Evolutionary conservation across 2,329 filamentous ascomycete genomes (phyloP), one percentile per base, ranked within the genome.

Genomic region (Neonectria magnoliae): DNA sequence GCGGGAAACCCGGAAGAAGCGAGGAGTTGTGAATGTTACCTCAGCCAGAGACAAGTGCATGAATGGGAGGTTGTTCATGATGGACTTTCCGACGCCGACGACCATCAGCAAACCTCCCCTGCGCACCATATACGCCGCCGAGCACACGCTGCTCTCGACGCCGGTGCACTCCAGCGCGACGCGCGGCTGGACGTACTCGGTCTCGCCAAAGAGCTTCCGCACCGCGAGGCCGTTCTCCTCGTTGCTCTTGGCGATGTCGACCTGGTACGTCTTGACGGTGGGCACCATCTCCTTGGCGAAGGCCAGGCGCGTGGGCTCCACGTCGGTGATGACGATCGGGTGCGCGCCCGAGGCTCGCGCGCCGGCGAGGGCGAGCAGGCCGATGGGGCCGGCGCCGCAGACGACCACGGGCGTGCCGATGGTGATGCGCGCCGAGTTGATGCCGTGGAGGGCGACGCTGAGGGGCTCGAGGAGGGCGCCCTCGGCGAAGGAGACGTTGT

Each of bases 151-250:
- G 70, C 83, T 88, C 76, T 91, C 88, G 0, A 90, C 85, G 0
- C 89, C 89, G 0, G 89, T 91, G 68, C 89, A 91, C 76, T 91
- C 89, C 2, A 91, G 80, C 3, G 90, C 85, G 1, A 85, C 85
- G 13, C 85, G 80, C 0, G 89, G 88, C 27, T 87, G 85, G 11
- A 78, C 77, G 69, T 89, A 89, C 69, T 90, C 87, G 6, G 81
- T 79, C 7, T 72, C 73, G 8, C 84, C 84, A 67, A 89, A 90
- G 6, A 90, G 65, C n/a, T 76, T 76, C 51, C 86, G 78, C 62
- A 90, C 87, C 10, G 78, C 80, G 61, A 78, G 79, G 0, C 85
- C 86, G 60, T 87, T 88, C 16, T 80, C 81, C 67, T 86, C 76
- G 0, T 82, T 76, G 59, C 81, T 82, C 25, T 84, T 73, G 1